Percentiles rank a stretch among this genome's conserved stretches.
Conservation (phyloP, 768 basidiomycete species). For the Mycena vitilis region DNA sequence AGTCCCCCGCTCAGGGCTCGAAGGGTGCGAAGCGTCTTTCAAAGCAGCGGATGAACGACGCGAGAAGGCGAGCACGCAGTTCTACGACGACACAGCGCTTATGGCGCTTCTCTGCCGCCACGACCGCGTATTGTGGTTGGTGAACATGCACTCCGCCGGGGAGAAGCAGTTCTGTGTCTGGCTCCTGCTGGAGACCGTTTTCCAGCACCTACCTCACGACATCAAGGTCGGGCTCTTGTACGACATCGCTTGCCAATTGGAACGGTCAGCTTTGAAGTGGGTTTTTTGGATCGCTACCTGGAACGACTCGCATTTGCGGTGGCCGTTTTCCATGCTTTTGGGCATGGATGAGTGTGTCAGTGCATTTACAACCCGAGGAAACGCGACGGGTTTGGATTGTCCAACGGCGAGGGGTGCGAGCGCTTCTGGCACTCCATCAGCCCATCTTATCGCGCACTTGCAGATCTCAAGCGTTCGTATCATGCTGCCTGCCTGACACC, state of each 20-base stretch:
- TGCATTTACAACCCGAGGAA: slow-evolving; percentile 50
- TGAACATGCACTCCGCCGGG: slow-evolving; percentile 50
- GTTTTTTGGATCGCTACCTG: slow-evolving; percentile 40
- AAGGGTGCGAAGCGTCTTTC: slow-evolving; percentile 31
- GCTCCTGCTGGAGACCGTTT: slow-evolving; percentile 45
- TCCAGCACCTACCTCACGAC: slow-evolving; percentile 44
- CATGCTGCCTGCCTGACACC: too few relatives aligned
- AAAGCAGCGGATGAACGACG: slow-evolving; percentile 30
- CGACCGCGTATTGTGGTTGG: slow-evolving; percentile 48
- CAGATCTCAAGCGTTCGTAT: slow-evolving; percentile 43
- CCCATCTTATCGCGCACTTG: slow-evolving; percentile 41
- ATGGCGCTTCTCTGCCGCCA: slow-evolving; percentile 54
- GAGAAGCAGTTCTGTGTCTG: slow-evolving; percentile 49
- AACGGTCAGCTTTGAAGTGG: slow-evolving; percentile 42
- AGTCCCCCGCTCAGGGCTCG: slow-evolving; percentile 27
- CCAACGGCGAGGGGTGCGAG: slow-evolving; percentile 47
- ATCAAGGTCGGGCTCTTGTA: slow-evolving; percentile 44
- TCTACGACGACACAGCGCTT: slow-evolving; percentile 40
- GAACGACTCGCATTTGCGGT: slow-evolving; percentile 44
- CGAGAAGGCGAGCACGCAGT: slow-evolving; percentile 36
- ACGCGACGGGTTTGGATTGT: slow-evolving; percentile 44
- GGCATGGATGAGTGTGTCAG: slow-evolving; percentile 54
- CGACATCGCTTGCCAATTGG: slow-evolving; percentile 53
- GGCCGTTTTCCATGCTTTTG: slow-evolving; percentile 54
- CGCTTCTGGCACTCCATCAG: slow-evolving; percentile 47